phyloP scores from a whole-genome alignment of 768 basidiomycete genomes.

The Russula vinacea region DNA sequence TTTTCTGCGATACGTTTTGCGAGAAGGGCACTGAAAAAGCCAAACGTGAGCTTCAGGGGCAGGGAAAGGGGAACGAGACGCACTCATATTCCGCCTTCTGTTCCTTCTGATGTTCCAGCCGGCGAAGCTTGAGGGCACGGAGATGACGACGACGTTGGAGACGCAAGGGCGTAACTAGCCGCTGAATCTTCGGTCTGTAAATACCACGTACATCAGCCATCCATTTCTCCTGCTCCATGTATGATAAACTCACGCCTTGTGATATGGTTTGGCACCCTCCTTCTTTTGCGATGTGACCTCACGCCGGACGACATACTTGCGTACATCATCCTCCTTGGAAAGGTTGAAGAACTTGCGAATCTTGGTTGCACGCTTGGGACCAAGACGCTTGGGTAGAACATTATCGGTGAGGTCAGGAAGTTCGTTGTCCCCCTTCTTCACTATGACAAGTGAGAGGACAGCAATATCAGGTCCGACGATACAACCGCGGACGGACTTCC shows the following conservation, averaged over 20 bases:
- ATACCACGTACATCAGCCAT: background rate
- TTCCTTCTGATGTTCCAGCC: conserved; percentile 89
- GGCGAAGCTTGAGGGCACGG: conserved; percentile 80
- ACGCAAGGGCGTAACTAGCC: conserved; percentile 90
- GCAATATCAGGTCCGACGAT: conserved; percentile 97
- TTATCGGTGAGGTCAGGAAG: conserved; percentile 90
- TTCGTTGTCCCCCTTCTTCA: conserved; percentile 92
- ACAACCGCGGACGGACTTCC: conserved; percentile 98
- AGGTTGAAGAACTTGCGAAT: conserved; percentile 98
- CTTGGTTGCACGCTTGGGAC: conserved; percentile 96
- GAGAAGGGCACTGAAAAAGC: conserved; percentile 53
- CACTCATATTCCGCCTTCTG: conserved; percentile 93
- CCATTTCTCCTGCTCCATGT: conserved; percentile 5
- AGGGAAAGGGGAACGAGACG: conserved; percentile 33
- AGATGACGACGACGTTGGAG: conserved; percentile 96
- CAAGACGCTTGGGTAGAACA: conserved; percentile 91
- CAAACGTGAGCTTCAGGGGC: background rate
- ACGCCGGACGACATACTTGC: conserved; percentile 92
- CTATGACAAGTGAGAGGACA: conserved; percentile 88
- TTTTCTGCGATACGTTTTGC: conserved; percentile 90
- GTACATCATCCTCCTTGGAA: conserved; percentile 95
- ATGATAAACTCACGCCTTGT: conserved; percentile 76
- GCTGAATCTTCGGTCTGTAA: conserved; percentile 89
- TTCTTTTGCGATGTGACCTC: conserved; percentile 91
- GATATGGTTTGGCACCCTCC: conserved; percentile 86